These are phyloP conservation scores for Diaporthe citriasiana DNA, from an alignment of 2,329 filamentous ascomycete genomes.

Conservation along the genomic window DNA sequence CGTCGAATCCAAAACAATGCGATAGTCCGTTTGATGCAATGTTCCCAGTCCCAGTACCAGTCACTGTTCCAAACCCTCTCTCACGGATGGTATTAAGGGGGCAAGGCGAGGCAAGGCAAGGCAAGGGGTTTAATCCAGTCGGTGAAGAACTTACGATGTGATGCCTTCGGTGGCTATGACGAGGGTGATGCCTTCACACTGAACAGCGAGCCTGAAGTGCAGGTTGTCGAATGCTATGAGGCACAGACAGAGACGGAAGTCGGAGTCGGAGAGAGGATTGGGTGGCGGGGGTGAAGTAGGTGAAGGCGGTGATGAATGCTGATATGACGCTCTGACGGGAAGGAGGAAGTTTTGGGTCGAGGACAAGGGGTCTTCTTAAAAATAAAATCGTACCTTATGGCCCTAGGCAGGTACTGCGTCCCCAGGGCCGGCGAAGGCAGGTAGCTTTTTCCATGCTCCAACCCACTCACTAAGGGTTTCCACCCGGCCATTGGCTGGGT, in stretches of 20 bases:
- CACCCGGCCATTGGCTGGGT: constrained; percentile 18
- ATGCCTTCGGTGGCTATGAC: neutral
- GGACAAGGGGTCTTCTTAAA: constrained; percentile 44
- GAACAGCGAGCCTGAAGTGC: neutral
- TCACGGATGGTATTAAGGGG: neutral
- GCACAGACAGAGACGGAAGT: constrained; percentile 10
- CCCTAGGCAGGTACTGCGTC: constrained; percentile 28
- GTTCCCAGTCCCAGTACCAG: constrained; percentile 14
- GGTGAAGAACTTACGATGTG: constrained; percentile 16
- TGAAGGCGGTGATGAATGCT: constrained; percentile 31
- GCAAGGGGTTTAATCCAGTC: neutral
- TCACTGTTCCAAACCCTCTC: neutral
- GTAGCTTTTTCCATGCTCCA: constrained; percentile 20
- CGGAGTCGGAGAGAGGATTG: constrained; percentile 2
- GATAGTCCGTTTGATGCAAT: constrained; percentile 23
- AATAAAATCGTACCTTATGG: constrained; percentile 37
- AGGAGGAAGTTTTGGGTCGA: constrained; percentile 38
- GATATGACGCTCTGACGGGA: constrained; percentile 39
- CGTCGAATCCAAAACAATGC: constrained; percentile 33
- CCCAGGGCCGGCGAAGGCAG: constrained; percentile 2
- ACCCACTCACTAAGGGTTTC: constrained; percentile 25
- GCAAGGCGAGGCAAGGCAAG: neutral
- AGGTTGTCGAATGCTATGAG: constrained; percentile 10
- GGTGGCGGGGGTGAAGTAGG: constrained; percentile 18
- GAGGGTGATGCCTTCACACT: neutral